A percentile compares a stretch with the other conserved stretches of the same genome.
These are phyloP conservation scores for Jatropha multifida DNA, from an alignment of 441 rosid species.

Conservation along the genomic window DNA sequence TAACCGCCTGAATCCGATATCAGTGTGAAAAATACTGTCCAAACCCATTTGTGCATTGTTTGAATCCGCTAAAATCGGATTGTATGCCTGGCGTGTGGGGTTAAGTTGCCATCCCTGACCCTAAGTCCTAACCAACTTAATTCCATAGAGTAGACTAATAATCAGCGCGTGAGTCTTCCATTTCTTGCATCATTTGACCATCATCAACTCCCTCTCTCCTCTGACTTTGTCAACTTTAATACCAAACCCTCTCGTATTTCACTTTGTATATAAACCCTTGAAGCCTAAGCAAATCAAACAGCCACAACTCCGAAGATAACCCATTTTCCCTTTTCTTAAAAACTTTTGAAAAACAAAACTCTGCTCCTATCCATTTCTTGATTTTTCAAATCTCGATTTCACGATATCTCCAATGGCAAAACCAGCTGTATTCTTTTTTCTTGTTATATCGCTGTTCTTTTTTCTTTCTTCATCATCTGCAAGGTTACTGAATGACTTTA, in stretches of 20 bases:
- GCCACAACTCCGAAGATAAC: neutral
- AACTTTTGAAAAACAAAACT: neutral
- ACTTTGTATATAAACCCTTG: neutral
- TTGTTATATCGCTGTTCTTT: neutral
- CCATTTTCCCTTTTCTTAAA: neutral
- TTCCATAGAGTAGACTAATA: neutral
- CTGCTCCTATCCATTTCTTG: neutral
- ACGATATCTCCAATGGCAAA: slow-evolving; percentile 6
- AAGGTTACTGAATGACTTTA: neutral
- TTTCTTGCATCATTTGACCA: slow-evolving; percentile 7
- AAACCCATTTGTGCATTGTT: too few relatives aligned
- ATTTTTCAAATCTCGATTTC: neutral
- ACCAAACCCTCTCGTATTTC: neutral
- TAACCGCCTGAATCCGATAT: too few relatives aligned
- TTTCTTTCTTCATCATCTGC: slow-evolving; percentile 7
- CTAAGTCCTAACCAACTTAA: neutral
- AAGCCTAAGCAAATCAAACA: neutral
- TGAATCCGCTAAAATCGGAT: too few relatives aligned
- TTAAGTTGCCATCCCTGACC: too few relatives aligned
- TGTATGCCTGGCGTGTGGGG: too few relatives aligned
- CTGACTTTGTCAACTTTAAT: slow-evolving; percentile 12
- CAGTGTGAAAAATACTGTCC: too few relatives aligned
- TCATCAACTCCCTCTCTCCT: neutral
- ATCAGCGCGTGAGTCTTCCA: slow-evolving; percentile 7
- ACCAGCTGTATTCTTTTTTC: neutral